Conservation (phyloP, 2,329 filamentous ascomycete genomes). For the Phialophora macrospora region DNA sequence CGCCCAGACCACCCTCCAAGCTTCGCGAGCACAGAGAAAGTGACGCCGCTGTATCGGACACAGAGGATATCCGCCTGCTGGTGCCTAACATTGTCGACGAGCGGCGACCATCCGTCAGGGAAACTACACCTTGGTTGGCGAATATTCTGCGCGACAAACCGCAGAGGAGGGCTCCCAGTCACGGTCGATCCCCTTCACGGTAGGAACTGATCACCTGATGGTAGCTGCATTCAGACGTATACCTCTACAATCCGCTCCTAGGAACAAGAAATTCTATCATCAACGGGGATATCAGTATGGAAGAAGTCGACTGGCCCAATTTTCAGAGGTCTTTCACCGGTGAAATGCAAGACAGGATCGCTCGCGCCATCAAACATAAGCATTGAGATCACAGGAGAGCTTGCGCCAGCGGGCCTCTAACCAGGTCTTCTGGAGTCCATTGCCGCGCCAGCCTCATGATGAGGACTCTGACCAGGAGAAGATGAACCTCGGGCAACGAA, state of each 20-base stretch:
- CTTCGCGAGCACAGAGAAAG: constrained; percentile 25
- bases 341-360: not conserved
- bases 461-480: not conserved
- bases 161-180: constrained; percentile 27
- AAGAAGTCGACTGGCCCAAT: not conserved
- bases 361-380: not conserved
- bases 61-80: constrained; percentile 28
- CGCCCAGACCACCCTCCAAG: constrained; percentile 16
- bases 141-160: constrained; percentile 36
- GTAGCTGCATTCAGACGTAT: not conserved
- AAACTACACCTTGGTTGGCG: constrained; percentile 35
- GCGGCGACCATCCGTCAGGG: constrained; percentile 32
- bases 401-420: not conserved
- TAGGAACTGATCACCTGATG: constrained; percentile 9
- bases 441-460: too few species aligned
- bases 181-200: constrained; percentile 34
- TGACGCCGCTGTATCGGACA: constrained; percentile 28
- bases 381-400: not conserved
- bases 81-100: constrained; percentile 33
- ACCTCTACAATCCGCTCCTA: not conserved
- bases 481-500: not conserved
- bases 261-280: not conserved
- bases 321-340: not conserved
- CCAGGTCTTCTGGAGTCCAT: not conserved
- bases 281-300: not conserved